phyloP scores from a whole-genome alignment of 148 eudicot genomes.

The Chenopodium quinoa region DNA sequence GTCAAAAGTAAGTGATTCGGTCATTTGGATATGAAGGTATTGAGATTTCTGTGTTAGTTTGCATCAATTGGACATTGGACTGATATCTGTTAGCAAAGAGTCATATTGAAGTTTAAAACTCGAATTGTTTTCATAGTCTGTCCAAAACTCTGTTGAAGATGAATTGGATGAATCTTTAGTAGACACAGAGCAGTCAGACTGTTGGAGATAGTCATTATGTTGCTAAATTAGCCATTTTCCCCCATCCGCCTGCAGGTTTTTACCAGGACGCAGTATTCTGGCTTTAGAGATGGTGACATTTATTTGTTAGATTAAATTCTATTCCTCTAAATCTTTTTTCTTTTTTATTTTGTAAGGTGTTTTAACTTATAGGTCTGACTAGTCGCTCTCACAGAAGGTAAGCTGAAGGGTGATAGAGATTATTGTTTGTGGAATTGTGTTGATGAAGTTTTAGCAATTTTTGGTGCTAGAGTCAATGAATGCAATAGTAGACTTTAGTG shows the following conservation, averaged over 20 bases:
- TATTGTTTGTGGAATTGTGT: background rate
- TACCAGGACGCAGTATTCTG: background rate
- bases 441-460: background rate
- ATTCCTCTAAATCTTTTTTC: background rate
- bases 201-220: background rate
- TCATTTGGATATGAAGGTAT: background rate
- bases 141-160: background rate
- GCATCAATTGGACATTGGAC: background rate
- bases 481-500: background rate
- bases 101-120: background rate
- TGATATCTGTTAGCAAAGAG: background rate
- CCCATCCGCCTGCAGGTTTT: background rate
- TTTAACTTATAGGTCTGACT: background rate
- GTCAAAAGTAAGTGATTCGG: background rate
- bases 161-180: background rate
- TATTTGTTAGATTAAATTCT: background rate
- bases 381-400: background rate
- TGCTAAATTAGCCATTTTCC: background rate
- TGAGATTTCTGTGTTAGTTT: constrained; percentile 3
- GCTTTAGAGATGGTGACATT: background rate
- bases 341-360: background rate
- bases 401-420: background rate
- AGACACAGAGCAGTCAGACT: too few species aligned
- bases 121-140: background rate
- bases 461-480: background rate